Base-by-base conservation (phyloP, 1,284 basidiomycete genomes). In the Golubevia pallescens region DNA sequence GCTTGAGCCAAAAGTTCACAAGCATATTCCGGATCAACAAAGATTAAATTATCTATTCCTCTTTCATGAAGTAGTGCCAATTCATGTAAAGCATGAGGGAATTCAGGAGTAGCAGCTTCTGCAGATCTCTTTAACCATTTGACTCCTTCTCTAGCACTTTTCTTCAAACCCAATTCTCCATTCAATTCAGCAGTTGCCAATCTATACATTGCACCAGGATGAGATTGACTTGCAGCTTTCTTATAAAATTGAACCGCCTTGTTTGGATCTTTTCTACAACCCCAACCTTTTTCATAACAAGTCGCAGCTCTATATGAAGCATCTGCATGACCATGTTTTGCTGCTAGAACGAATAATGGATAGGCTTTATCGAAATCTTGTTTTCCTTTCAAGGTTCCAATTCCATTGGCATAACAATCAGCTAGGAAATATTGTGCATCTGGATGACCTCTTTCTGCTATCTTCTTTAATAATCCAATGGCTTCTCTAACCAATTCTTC, bases 281-380 rank as follows among this genome's bases (percentile, higher is more conserved):
- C 96, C 96, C 97, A 99, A 21, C 95, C 97, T 82, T 98, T 96
- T 88, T 99, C 97, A 86, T 94, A 97, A 86, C 97, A 99, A 1
- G 95, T 97, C 21, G 95, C 97, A 0, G 95, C 93, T 58, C 96
- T 93, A 87, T 96, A 99, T 21, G 93, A 91, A 6, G 95, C 95
- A 80, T 98, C 95, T 0, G 94, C 92, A 85, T 99, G 96, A n/a
- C 94, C 93, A 82, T 99, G 97, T 87, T 99, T 99, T 56, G 95
- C 94, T 5, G 96, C 94, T 55, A 97, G 91, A 5, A 97, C 91
- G 84, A 98, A 99, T 65, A 99, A 89, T 16, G 95, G 95, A 86
- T 95, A 97, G 2, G 97, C 96, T 70, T 92, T 91, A 87, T 98
- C 95, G 84, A 98, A 98, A 87, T 99, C 96, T 86, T 97, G 95